A percentile compares a stretch with the other conserved stretches of the same genome.
Evolutionary conservation across 345 rosid genomes (phyloP).

Genomic region (Acer campestre): DNA sequence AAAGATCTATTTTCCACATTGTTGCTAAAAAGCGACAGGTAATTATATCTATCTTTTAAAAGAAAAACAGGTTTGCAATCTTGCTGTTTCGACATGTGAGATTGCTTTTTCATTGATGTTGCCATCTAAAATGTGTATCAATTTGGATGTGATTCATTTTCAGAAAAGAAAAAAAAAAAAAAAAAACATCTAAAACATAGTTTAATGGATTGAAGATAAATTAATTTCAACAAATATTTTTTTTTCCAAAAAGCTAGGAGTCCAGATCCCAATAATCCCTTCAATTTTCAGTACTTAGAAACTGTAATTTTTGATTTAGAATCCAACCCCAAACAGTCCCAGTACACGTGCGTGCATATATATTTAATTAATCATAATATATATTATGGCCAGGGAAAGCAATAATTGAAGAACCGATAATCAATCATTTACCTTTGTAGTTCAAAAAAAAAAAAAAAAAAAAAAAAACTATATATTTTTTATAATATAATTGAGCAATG

Average conservation of each 20-base stretch:
- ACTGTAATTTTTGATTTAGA: background rate
- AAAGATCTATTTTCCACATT: background rate
- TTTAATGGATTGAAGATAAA: background rate
- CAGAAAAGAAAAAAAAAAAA: background rate
- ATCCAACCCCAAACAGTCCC: background rate
- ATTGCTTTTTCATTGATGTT: slow-evolving; percentile 17
- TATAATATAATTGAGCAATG: background rate
- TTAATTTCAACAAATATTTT: background rate
- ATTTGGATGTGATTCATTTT: background rate
- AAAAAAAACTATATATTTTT: no score
- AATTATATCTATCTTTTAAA: slow-evolving; percentile 7
- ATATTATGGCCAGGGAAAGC: background rate
- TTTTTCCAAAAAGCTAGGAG: background rate
- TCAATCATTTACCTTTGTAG: background rate
- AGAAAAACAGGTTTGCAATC: background rate
- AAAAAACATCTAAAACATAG: background rate
- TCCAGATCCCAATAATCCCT: background rate
- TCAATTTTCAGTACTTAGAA: background rate
- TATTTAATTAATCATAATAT: background rate
- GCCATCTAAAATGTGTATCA: slow-evolving; percentile 3
- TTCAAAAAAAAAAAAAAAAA: no score
- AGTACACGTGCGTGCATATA: background rate
- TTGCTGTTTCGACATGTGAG: background rate
- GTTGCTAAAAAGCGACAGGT: slow-evolving; percentile 1
- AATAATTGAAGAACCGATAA: background rate